Evolutionary conservation across 2,329 filamentous ascomycete genomes (phyloP).

Genomic region (Helotiales sp.): DNA sequence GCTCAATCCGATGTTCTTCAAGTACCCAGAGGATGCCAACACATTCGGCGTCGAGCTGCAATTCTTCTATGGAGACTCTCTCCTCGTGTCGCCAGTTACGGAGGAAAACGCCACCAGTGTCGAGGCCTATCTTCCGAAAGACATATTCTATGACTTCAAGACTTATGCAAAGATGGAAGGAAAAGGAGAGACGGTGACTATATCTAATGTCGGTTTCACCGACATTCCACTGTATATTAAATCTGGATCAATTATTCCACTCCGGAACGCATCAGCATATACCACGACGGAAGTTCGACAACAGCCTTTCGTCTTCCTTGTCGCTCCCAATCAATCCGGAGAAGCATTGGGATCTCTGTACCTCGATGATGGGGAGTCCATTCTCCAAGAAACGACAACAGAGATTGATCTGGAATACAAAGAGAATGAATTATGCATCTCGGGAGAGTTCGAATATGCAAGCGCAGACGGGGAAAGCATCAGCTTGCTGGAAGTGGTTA

Average conservation of each 20-base stretch:
- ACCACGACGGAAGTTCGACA: conserved; percentile 64
- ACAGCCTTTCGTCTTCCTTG: conserved; percentile 68
- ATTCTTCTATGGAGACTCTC: conserved; percentile 49
- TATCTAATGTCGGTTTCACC: conserved; percentile 42
- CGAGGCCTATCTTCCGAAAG: conserved; percentile 49
- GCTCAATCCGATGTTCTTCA: conserved; percentile 69
- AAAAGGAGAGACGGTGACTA: conserved; percentile 37
- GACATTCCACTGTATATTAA: conserved; percentile 66
- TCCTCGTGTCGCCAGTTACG: conserved; percentile 51
- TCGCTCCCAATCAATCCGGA: conserved; percentile 63
- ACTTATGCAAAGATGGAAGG: conserved; percentile 48
- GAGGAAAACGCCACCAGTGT: conserved; percentile 45
- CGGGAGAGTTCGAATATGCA: conserved; percentile 54
- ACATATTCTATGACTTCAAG: conserved; percentile 51
- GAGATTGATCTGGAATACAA: conserved; percentile 60
- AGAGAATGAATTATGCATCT: conserved; percentile 48
- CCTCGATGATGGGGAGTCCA: conserved; percentile 72
- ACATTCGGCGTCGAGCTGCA: conserved; percentile 49
- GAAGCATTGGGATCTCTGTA: conserved; percentile 68
- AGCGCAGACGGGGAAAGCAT: conserved; percentile 35
- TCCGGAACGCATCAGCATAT: conserved; percentile 54
- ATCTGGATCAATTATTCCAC: conserved; percentile 63
- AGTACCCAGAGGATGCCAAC: conserved; percentile 56
- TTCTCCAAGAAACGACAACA: conserved; percentile 56
- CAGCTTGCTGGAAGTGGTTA: conserved; percentile 38